Evolutionary conservation across 2,329 filamentous ascomycete genomes (phyloP), one percentile per base, ranked within the genome.

Genomic region (Leptographium procerum): DNA sequence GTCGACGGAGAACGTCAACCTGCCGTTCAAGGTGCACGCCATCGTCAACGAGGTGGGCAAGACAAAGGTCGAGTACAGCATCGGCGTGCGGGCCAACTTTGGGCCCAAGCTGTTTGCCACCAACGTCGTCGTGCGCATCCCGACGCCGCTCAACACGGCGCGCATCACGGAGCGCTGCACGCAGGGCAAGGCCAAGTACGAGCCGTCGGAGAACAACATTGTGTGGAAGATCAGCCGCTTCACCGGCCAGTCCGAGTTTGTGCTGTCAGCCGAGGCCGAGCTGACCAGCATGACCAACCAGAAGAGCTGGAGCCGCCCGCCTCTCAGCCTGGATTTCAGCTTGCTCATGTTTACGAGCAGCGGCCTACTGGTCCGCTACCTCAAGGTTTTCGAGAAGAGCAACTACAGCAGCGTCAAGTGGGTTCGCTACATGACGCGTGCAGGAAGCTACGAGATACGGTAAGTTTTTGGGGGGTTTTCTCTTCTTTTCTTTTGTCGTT

Each of bases 191-290:
- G 94, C 94, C 59, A 97, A 96, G 73, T 99, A 99, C 73, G 95
- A 99, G 73, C 95, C 94, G 0, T 89, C 91, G 63, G 91, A 96
- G 69, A 99, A 99, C 77, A 90, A 92, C 68, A 97, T 99, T 63
- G 88, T 97, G 14, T 99, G 94, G 94, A 97, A 96, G 80, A 97
- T 99, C 65, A 88, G 91, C 14, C 83, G 94, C n/a, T 99, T 99
- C 73, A 94, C 91, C 0, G 94, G 94, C n/a, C 91, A 96, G 73
- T 92, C 87, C 73, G 94, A 99, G 73, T 99, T 87, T 64, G 92
- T 99, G 14, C 79, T 99, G 60, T 95, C 88, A 66, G 94, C 94
- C 11, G 95, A 99, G 73, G 94, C 94, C 48, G 87, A 88, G 57
- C 76, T 99, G 66, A 96, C 91, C 7, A 91, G 88, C 72, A 99